Evolutionary conservation across 2,329 filamentous ascomycete genomes (phyloP).

Genomic region (Ophiostoma ips): DNA sequence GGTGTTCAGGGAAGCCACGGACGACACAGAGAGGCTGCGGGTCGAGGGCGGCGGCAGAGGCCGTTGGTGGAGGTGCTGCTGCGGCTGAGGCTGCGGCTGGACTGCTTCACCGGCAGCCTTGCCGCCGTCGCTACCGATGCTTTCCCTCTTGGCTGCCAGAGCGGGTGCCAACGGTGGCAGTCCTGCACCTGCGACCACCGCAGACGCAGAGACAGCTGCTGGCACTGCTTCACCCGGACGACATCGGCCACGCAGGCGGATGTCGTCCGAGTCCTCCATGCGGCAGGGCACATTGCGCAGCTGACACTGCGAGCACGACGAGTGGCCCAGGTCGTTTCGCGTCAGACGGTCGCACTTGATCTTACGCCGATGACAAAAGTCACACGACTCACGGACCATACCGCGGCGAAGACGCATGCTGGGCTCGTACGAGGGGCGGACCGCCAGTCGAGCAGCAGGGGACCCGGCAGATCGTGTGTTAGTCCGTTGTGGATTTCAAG

Average conservation of each 20-base stretch:
- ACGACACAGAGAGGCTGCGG: background rate
- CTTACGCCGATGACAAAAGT: conserved; percentile 14
- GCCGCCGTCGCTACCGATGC: background rate
- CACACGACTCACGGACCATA: conserved; percentile 11
- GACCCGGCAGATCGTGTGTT: too few relatives aligned
- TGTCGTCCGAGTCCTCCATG: conserved; percentile 14
- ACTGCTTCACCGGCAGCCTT: background rate
- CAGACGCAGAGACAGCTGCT: background rate
- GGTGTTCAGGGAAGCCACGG: background rate
- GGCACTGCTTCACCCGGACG: background rate
- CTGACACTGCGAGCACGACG: conserved; percentile 15
- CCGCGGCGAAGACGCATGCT: conserved; percentile 10
- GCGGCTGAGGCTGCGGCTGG: background rate
- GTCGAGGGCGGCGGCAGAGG: background rate
- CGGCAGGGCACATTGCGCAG: conserved; percentile 12
- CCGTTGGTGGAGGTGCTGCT: background rate
- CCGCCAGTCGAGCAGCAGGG: too few relatives aligned
- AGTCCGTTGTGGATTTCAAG: background rate
- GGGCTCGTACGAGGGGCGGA: too few relatives aligned
- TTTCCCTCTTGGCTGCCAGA: background rate
- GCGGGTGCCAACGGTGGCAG: too few relatives aligned
- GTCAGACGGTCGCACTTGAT: conserved; percentile 16
- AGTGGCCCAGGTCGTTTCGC: conserved; percentile 12
- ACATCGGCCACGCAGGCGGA: conserved; percentile 10
- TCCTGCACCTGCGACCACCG: background rate